phyloP scores from a whole-genome alignment of 441 rosid genomes.

The Macaranga tanarius region DNA sequence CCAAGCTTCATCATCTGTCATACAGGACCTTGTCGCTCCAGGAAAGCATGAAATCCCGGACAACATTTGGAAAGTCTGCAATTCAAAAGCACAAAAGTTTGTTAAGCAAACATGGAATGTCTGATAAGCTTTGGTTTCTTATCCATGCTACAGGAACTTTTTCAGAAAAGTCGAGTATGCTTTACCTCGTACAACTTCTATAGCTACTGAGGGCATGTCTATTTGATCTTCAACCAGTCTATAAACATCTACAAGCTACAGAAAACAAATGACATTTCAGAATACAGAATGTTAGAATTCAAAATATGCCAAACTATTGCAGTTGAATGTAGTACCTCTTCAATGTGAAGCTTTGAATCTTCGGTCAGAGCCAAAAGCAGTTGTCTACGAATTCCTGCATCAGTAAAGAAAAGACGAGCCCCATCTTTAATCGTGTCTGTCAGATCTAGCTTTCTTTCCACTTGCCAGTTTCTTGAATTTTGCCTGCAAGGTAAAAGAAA shows the following conservation, averaged over 20 bases:
- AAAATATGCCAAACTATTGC: neutral
- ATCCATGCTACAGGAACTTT: neutral
- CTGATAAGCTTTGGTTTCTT: neutral
- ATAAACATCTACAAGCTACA: slow-evolving; percentile 88
- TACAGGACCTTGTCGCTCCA: slow-evolving; percentile 78
- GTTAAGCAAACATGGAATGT: slow-evolving; percentile 6
- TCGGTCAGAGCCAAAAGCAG: slow-evolving; percentile 90
- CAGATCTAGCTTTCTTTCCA: slow-evolving; percentile 61
- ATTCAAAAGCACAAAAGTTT: slow-evolving; percentile 14
- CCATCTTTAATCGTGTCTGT: slow-evolving; percentile 93
- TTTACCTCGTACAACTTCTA: slow-evolving; percentile 74
- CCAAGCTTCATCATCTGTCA: slow-evolving; percentile 41
- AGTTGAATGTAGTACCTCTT: slow-evolving; percentile 58
- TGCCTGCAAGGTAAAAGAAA: slow-evolving; percentile 34
- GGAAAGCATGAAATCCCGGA: slow-evolving; percentile 68
- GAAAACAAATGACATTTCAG: slow-evolving; percentile 28
- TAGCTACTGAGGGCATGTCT: slow-evolving; percentile 69
- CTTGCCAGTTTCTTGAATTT: slow-evolving; percentile 42
- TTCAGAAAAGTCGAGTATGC: neutral
- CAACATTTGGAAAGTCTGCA: slow-evolving; percentile 71
- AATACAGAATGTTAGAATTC: neutral
- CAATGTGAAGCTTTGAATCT: slow-evolving; percentile 89
- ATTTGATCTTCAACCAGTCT: slow-evolving; percentile 78
- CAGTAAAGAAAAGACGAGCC: slow-evolving; percentile 80
- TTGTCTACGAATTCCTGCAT: slow-evolving; percentile 85